Evolutionary conservation across 2,329 filamentous ascomycete genomes (phyloP).

Genomic region (Epichloe glyceriae): DNA sequence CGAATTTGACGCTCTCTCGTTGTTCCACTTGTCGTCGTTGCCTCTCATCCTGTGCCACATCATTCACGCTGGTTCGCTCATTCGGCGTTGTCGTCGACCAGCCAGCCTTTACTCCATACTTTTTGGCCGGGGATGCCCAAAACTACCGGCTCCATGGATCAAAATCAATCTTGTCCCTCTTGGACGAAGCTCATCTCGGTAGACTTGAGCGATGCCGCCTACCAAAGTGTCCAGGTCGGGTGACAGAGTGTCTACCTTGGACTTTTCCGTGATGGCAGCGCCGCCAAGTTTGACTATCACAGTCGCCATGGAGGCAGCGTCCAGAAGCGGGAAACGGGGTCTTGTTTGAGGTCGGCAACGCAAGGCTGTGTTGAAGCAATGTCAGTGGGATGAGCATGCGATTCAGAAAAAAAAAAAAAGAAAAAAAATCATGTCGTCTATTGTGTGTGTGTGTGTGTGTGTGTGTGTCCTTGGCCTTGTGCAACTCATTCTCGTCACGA

Average conservation of each 20-base stretch:
- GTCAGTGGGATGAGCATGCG: neutral
- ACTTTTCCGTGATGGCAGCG: slow-evolving; percentile 4
- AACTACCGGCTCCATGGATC: slow-evolving; percentile 3
- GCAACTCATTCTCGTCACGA: too few species aligned
- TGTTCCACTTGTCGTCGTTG: neutral
- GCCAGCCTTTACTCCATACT: neutral
- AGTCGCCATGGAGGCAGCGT: neutral
- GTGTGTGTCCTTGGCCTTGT: too few species aligned
- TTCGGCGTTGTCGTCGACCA: neutral
- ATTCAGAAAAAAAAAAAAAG: too few species aligned
- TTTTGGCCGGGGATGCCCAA: slow-evolving; percentile 4
- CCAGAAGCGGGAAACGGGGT: too few species aligned
- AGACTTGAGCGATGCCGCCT: neutral
- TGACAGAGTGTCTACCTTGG: neutral
- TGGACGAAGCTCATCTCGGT: neutral
- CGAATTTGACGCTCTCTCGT: neutral
- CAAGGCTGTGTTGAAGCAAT: neutral
- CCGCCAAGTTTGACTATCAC: slow-evolving; percentile 4
- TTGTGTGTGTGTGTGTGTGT: too few species aligned
- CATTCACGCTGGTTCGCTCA: neutral
- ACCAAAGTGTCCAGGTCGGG: neutral
- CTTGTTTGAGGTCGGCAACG: too few species aligned
- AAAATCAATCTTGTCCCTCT: neutral
- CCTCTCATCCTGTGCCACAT: neutral
- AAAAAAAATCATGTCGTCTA: too few species aligned